Evolutionary conservation across 106 monocot genomes (phyloP).

Genomic region (Apostasia shenzhenica): DNA sequence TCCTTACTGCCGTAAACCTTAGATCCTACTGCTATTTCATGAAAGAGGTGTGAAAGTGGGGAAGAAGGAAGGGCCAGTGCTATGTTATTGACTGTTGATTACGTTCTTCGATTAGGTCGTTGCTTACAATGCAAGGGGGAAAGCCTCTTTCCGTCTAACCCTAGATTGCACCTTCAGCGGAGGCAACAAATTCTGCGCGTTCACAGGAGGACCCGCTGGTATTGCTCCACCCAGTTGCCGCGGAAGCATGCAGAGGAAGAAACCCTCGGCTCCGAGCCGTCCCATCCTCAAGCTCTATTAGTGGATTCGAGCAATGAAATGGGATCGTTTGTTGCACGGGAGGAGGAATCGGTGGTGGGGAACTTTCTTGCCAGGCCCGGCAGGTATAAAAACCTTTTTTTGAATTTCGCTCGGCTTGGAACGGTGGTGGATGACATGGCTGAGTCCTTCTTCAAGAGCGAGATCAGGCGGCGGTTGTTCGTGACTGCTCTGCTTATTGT

Average conservation of each 20-base stretch:
- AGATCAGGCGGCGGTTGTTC: conserved; percentile 83
- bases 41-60: not conserved
- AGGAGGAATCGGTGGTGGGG: conserved; percentile 7
- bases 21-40: no score
- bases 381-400: conserved; percentile 68
- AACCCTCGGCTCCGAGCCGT: not conserved
- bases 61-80: not conserved
- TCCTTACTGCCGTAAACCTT: not conserved
- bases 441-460: conserved; percentile 91
- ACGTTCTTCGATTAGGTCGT: not conserved
- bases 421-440: conserved; percentile 63
- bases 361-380: not conserved
- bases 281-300: not conserved
- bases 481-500: conserved; percentile 78
- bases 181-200: not conserved
- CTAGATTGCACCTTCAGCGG: not conserved
- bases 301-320: not conserved
- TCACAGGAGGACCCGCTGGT: not conserved
- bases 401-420: conserved; percentile 63
- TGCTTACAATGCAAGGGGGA: not conserved
- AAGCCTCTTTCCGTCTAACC: not conserved
- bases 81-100: not conserved
- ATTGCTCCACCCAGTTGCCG: conserved; percentile 1
- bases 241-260: not conserved
- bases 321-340: not conserved